Conservation (phyloP, 2,329 filamentous ascomycete genomes). For the Huntiella bhutanensis region DNA sequence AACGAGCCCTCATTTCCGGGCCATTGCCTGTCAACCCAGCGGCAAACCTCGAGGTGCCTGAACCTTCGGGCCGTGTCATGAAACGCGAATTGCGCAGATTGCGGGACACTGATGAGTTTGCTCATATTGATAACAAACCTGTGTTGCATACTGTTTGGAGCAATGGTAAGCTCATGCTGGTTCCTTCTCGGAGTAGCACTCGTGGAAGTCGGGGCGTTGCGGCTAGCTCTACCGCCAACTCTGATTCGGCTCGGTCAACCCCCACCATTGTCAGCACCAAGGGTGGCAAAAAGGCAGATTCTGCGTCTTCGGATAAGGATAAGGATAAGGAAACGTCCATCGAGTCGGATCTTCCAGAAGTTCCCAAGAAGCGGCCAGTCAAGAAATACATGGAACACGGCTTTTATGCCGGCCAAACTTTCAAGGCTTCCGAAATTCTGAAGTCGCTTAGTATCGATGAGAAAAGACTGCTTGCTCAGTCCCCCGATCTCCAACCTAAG, state of each 20-base stretch:
- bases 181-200: conserved; percentile 22
- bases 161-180: conserved; percentile 40
- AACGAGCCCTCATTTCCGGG: conserved; percentile 3
- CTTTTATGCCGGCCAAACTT: conserved; percentile 67
- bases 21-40: conserved; percentile 30
- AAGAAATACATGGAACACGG: conserved; percentile 73
- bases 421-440: conserved; percentile 24
- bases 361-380: conserved; percentile 25
- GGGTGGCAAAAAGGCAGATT: conserved; percentile 10
- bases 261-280: neutral
- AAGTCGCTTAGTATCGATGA: conserved; percentile 30
- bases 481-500: neutral
- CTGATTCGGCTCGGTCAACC: conserved; percentile 1
- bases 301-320: conserved; percentile 8
- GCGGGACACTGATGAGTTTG: conserved; percentile 43
- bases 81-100: conserved; percentile 40
- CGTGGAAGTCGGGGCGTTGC: conserved; percentile 17
- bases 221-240: neutral
- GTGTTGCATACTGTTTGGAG: conserved; percentile 42
- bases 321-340: conserved; percentile 16
- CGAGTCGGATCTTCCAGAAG: conserved; percentile 20
- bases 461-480: conserved; percentile 28
- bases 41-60: conserved; percentile 39
- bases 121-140: conserved; percentile 37
- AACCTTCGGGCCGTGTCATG: conserved; percentile 28